Percentiles rank a stretch among this genome's conserved stretches.
Evolutionary conservation across 2,329 filamentous ascomycete species (phyloP).

Genomic region (Fusarium concolor): DNA sequence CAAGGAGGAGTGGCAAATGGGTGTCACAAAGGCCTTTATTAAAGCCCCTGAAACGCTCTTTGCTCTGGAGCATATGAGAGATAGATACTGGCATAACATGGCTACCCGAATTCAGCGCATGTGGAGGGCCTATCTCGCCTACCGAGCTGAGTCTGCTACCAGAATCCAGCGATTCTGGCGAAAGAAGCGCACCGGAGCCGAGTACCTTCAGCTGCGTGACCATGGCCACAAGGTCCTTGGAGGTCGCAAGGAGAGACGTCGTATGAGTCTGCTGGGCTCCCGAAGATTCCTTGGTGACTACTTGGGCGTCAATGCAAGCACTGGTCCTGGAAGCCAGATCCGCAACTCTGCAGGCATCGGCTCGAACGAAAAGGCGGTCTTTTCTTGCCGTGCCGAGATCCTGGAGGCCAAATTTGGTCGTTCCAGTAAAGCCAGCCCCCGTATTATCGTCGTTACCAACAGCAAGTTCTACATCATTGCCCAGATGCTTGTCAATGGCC

Average conservation of each 20-base stretch:
- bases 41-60: slow-evolving; percentile 98
- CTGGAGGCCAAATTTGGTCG: slow-evolving; percentile 95
- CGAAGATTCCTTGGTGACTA: slow-evolving; percentile 96
- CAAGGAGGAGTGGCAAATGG: slow-evolving; percentile 95
- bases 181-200: slow-evolving; percentile 89
- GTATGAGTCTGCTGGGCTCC: slow-evolving; percentile 91
- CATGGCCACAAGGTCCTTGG: slow-evolving; percentile 85
- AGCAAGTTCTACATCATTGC: slow-evolving; percentile 90
- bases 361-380: slow-evolving; percentile 79
- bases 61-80: slow-evolving; percentile 96
- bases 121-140: slow-evolving; percentile 95
- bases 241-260: slow-evolving; percentile 88
- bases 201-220: slow-evolving; percentile 89
- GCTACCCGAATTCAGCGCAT: slow-evolving; percentile 96
- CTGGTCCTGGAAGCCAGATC: slow-evolving; percentile 84
- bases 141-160: slow-evolving; percentile 90
- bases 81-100: slow-evolving; percentile 99
- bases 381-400: slow-evolving; percentile 91
- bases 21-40: slow-evolving; percentile 96
- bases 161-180: slow-evolving; percentile 97
- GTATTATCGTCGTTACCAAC: slow-evolving; percentile 85
- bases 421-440: slow-evolving; percentile 91
- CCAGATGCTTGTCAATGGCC: slow-evolving; percentile 83
- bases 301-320: slow-evolving; percentile 83
- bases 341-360: slow-evolving; percentile 78